Percentiles rank a stretch among this genome's conserved stretches.
phyloP scores from a whole-genome alignment of 2,329 filamentous ascomycete genomes.

The Monosporascus sp. region DNA sequence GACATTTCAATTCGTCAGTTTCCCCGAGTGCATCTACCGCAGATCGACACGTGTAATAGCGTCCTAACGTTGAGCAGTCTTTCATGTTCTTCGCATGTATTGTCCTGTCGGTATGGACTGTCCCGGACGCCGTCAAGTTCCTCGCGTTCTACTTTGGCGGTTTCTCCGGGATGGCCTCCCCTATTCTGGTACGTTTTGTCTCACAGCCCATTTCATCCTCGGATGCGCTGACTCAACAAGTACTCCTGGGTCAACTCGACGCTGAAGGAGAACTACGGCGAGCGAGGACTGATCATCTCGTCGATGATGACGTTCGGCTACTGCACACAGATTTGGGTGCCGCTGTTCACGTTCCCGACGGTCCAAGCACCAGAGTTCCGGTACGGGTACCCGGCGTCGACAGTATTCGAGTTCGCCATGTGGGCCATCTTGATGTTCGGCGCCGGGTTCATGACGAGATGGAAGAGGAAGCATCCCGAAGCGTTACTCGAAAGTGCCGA shows the following conservation, averaged over 20 bases:
- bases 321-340: conserved; percentile 24
- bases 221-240: background rate
- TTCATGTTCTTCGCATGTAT: conserved; percentile 22
- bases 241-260: conserved; percentile 29
- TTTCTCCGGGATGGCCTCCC: conserved; percentile 25
- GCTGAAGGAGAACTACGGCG: conserved; percentile 26
- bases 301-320: conserved; percentile 32
- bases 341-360: conserved; percentile 23
- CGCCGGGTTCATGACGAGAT: conserved; percentile 21
- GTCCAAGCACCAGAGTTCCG: conserved; percentile 21
- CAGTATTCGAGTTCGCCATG: conserved; percentile 21
- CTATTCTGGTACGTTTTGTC: conserved; percentile 12
- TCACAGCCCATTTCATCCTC: background rate
- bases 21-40: no score
- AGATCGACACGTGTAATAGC: background rate
- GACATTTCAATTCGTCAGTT: conserved; percentile 17
- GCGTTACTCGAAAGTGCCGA: no score
- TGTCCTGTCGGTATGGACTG: conserved; percentile 24
- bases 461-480: conserved; percentile 11
- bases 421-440: conserved; percentile 23
- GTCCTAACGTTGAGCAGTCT: background rate
- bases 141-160: conserved; percentile 26
- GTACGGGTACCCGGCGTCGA: conserved; percentile 21
- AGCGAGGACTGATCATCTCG: conserved; percentile 26
- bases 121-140: conserved; percentile 24